Conservation (phyloP, 768 basidiomycete species). For the Cystobasidium ongulense region DNA sequence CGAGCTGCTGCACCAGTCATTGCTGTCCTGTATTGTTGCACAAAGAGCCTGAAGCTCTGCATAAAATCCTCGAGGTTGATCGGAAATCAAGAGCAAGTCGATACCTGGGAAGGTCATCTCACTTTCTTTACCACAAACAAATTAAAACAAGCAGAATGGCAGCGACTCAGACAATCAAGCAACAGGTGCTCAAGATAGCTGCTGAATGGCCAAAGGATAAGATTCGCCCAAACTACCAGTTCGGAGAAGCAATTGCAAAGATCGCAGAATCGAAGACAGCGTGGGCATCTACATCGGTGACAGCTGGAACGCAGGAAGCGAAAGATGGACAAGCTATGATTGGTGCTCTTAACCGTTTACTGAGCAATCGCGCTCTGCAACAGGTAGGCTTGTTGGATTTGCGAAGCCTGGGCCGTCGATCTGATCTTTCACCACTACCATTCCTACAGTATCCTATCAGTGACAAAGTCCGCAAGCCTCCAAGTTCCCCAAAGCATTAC, state of each 20-base stretch:
- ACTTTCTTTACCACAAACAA: background rate
- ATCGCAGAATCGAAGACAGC: conserved; percentile 11
- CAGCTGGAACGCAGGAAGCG: background rate
- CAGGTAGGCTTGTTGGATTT: background rate
- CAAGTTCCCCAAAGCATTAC: conserved; percentile 27
- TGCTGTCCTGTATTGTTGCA: background rate
- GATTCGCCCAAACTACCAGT: conserved; percentile 27
- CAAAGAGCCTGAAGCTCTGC: background rate
- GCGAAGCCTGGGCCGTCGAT: background rate
- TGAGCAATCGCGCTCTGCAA: background rate
- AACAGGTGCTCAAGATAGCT: conserved; percentile 15
- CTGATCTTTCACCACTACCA: background rate
- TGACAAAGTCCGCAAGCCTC: conserved; percentile 8
- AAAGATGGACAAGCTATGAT: conserved; percentile 24
- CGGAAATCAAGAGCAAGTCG: background rate
- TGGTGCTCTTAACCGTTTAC: background rate
- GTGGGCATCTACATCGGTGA: background rate
- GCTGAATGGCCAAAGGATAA: conserved; percentile 19
- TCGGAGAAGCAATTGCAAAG: conserved; percentile 21
- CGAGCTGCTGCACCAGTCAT: background rate
- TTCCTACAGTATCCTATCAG: conserved; percentile 19
- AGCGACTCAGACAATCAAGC: conserved; percentile 20
- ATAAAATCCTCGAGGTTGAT: background rate
- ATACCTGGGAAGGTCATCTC: background rate
- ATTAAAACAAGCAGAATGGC: background rate